Evolutionary conservation across 108 stramenopile genomes (phyloP), one percentile per base, ranked within the genome.

Genomic region (Nitzschia sp.): DNA sequence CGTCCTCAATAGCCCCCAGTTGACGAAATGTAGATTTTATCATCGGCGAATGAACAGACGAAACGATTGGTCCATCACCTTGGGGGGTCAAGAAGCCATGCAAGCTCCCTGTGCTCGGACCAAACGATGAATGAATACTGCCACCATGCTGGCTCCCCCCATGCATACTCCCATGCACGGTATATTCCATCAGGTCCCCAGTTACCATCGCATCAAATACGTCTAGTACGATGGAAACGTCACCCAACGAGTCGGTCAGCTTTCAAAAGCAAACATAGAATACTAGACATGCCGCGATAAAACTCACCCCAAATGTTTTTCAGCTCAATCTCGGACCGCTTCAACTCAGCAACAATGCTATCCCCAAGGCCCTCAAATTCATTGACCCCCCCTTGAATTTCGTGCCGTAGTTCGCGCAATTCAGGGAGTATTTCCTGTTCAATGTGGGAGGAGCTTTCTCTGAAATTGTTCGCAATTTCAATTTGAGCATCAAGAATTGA

Each of bases 251-350:
- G n/a, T n/a, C n/a, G n/a, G n/a, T n/a, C n/a, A n/a, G n/a, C n/a
- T n/a, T n/a, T n/a, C n/a, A n/a, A n/a, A n/a, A n/a, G n/a, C n/a
- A n/a, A n/a, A n/a, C n/a, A n/a, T n/a, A n/a, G n/a, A n/a, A n/a
- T n/a, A n/a, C n/a, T n/a, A n/a, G n/a, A n/a, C n/a, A n/a, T 54
- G 19, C 6, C 13, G 6, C 8, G 24, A 36, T 47, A 48, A 15
- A 5, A 82, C 86, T 81, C 58, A 87, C 84, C 79, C 87, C 87
- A 88, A 3, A 85, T 76, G 17, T 70, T 78, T 34, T 77, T 76
- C 1, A 90, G 82, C 59, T 86, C 85, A 35, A 76, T 59, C 75
- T 90, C 89, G 0, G 86, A 82, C 28, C 69, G 63, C 71, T 85
- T 86, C 26, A 90, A 62, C 54, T 90, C 85, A n/a, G 66, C 35